These are phyloP conservation scores for Geosiphon pyriformis DNA, from an alignment of 192 early-diverging fungal genomes.

Conservation along the genomic window DNA sequence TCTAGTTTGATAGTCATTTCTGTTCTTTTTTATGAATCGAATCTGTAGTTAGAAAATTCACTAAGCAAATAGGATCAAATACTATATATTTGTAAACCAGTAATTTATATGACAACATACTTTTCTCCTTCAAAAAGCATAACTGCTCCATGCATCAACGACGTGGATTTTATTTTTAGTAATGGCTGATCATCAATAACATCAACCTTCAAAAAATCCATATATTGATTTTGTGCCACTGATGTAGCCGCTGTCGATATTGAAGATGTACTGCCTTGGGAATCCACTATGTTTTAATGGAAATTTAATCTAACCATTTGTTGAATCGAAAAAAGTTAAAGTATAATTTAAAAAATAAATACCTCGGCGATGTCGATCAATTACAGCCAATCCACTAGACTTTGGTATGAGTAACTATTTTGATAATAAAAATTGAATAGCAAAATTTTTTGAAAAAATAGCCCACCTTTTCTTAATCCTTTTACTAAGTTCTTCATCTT, in stretches of 20 bases:
- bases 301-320: background rate
- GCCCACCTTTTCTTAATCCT: constrained; percentile 21
- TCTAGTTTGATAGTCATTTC: constrained; percentile 57
- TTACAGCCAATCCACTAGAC: constrained; percentile 15
- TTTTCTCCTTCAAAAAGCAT: constrained; percentile 83
- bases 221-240: background rate
- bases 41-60: background rate
- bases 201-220: constrained; percentile 38
- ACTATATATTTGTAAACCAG: background rate
- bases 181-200: constrained; percentile 66
- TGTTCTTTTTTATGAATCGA: constrained; percentile 37
- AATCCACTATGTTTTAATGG: background rate
- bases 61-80: background rate
- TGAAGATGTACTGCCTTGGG: background rate
- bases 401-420: background rate
- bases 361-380: constrained; percentile 16
- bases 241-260: background rate
- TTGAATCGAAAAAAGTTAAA: background rate
- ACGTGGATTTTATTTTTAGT: constrained; percentile 59
- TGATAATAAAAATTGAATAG: background rate
- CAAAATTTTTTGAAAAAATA: background rate
- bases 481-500: constrained; percentile 21
- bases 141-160: constrained; percentile 55
- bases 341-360: background rate
- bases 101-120: no score